Evolutionary conservation across 257 asterid genomes (phyloP).

Genomic region (Primulina tabacum): DNA sequence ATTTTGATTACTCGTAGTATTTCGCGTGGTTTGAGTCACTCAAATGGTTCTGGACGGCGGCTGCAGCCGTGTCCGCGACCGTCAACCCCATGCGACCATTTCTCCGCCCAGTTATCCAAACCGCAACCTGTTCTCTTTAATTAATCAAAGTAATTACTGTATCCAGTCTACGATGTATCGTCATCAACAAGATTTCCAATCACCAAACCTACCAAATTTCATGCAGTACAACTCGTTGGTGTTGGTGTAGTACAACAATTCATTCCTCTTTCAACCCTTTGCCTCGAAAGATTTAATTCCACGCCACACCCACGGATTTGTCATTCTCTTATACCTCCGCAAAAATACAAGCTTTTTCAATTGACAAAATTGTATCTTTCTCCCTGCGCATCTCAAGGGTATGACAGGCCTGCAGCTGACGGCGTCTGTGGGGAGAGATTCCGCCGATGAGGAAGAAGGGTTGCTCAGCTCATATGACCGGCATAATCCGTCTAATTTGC

Average conservation of each 20-base stretch:
- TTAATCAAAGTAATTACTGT: no score
- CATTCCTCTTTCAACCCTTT: background rate
- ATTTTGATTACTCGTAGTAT: background rate
- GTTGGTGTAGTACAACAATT: background rate
- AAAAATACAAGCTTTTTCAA: no score
- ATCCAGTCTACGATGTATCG: background rate
- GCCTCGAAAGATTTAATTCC: background rate
- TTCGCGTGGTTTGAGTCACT: background rate
- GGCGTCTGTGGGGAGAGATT: conserved; percentile 28
- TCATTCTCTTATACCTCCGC: background rate
- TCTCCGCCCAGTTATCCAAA: no score
- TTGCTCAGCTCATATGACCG: conserved; percentile 58
- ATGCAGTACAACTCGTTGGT: background rate
- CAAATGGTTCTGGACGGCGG: background rate
- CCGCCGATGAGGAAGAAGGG: conserved; percentile 62
- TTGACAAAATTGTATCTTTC: background rate
- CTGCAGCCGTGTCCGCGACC: background rate
- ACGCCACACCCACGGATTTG: background rate
- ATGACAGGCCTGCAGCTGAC: conserved; percentile 68
- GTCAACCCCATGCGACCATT: no score
- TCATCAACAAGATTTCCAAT: background rate
- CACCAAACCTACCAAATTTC: background rate
- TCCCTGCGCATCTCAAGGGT: conserved; percentile 1
- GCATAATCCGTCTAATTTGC: conserved; percentile 40
- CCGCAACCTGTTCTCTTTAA: no score